phyloP scores from a whole-genome alignment of 2,329 filamentous ascomycete genomes.

The Tolypocladium inflatum region DNA sequence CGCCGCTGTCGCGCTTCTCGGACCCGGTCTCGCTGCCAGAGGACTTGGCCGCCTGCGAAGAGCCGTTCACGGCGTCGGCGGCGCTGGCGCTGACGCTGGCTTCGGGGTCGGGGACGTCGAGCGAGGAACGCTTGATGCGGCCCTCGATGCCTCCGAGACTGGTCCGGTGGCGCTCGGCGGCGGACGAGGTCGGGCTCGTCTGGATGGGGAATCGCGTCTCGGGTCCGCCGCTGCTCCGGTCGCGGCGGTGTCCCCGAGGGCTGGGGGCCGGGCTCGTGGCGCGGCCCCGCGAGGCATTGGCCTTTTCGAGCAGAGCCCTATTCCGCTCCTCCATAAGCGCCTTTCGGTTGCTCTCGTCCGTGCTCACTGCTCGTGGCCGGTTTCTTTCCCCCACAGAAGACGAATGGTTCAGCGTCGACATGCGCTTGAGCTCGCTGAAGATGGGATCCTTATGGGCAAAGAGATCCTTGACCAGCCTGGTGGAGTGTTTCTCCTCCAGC shows the following conservation, averaged over 20 bases:
- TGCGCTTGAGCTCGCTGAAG: constrained; percentile 91
- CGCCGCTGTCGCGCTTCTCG: constrained; percentile 57
- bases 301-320: constrained; percentile 65
- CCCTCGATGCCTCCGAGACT: constrained; percentile 40
- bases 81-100: constrained; percentile 27
- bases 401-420: constrained; percentile 61
- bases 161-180: constrained; percentile 38
- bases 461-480: constrained; percentile 82
- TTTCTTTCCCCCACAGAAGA: constrained; percentile 40
- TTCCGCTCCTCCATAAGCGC: constrained; percentile 91
- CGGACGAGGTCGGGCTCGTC: constrained; percentile 46
- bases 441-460: constrained; percentile 92
- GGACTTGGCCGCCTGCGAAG: constrained; percentile 12
- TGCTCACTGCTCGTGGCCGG: constrained; percentile 80
- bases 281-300: constrained; percentile 55
- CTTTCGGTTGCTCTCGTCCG: constrained; percentile 89
- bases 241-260: constrained; percentile 59
- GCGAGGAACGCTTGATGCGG: constrained; percentile 52
- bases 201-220: constrained; percentile 80
- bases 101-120: constrained; percentile 68
- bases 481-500: constrained; percentile 89
- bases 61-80: constrained; percentile 32
- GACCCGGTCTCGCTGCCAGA: constrained; percentile 12
- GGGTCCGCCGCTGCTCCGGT: constrained; percentile 64
- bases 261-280: constrained; percentile 64